These are phyloP conservation scores for Sergeia podlipaevii DNA, from an alignment of 208 protist genomes.

Conservation along the genomic window DNA sequence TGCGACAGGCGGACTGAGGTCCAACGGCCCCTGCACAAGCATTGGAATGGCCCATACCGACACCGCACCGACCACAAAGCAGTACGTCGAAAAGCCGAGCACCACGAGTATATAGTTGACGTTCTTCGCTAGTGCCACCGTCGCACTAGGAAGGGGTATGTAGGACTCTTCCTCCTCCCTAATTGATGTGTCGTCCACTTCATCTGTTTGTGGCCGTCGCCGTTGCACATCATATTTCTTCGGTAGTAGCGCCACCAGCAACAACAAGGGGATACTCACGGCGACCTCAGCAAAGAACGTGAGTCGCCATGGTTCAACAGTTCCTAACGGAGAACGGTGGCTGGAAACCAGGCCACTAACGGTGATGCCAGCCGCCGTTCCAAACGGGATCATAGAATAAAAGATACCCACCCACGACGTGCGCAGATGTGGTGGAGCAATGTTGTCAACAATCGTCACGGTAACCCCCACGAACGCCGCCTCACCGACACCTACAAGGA, in stretches of 20 bases:
- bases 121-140: slow-evolving; percentile 44
- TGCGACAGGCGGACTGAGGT: slow-evolving; percentile 25
- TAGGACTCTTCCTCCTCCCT: slow-evolving; percentile 8
- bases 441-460: slow-evolving; percentile 78
- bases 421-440: slow-evolving; percentile 48
- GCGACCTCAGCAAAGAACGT: slow-evolving; percentile 52
- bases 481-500: slow-evolving; percentile 74
- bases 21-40: slow-evolving; percentile 64
- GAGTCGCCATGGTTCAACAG: slow-evolving; percentile 45
- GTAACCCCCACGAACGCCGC: slow-evolving; percentile 79
- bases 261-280: slow-evolving; percentile 35
- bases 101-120: slow-evolving; percentile 57
- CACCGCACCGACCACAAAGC: slow-evolving; percentile 79
- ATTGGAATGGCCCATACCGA: slow-evolving; percentile 79
- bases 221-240: slow-evolving; percentile 16
- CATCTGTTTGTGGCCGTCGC: background rate
- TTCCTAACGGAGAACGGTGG: background rate
- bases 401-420: slow-evolving; percentile 83
- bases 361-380: slow-evolving; percentile 73
- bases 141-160: slow-evolving; percentile 21
- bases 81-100: slow-evolving; percentile 78
- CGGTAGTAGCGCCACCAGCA: slow-evolving; percentile 33
- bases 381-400: slow-evolving; percentile 85
- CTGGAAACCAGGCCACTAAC: slow-evolving; percentile 33
- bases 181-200: background rate